These are phyloP conservation scores for Paraphaeosphaeria minitans DNA, from an alignment of 2,329 filamentous ascomycete species.

Conservation along the genomic window DNA sequence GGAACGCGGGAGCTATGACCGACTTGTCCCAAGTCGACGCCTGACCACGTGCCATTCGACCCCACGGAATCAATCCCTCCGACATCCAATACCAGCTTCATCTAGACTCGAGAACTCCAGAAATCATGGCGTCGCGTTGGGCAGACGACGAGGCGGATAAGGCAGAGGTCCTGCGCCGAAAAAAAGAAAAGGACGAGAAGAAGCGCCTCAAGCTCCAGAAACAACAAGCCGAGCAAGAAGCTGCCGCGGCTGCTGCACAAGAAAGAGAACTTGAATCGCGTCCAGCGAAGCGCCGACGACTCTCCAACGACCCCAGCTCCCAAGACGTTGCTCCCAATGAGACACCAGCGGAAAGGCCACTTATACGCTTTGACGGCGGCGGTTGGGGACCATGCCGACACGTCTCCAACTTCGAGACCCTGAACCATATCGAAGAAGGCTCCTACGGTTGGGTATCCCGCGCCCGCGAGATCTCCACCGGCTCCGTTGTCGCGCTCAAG, in stretches of 20 bases:
- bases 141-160: conserved; percentile 82
- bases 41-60: conserved; percentile 18
- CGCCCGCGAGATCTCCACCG: conserved; percentile 74
- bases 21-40: conserved; percentile 6
- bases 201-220: conserved; percentile 83
- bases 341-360: conserved; percentile 52
- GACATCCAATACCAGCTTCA: conserved; percentile 3
- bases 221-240: conserved; percentile 68
- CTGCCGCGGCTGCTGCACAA: conserved; percentile 31
- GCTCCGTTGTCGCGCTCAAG: conserved; percentile 87
- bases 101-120: too few species aligned
- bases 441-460: conserved; percentile 94
- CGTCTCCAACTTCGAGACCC: conserved; percentile 84
- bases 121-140: conserved; percentile 76
- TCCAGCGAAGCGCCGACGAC: conserved; percentile 65
- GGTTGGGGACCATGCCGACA: conserved; percentile 74
- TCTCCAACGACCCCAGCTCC: conserved; percentile 55
- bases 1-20: conserved; percentile 44
- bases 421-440: conserved; percentile 98
- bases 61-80: not conserved
- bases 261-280: conserved; percentile 36
- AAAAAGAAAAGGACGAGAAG: conserved; percentile 87
- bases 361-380: conserved; percentile 73
- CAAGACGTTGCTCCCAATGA: conserved; percentile 29
- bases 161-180: conserved; percentile 72